A percentile compares a stretch with the other conserved stretches of the same genome.
Conservation (phyloP, 139 green algal genomes). For the Gonium pectorale region DNA sequence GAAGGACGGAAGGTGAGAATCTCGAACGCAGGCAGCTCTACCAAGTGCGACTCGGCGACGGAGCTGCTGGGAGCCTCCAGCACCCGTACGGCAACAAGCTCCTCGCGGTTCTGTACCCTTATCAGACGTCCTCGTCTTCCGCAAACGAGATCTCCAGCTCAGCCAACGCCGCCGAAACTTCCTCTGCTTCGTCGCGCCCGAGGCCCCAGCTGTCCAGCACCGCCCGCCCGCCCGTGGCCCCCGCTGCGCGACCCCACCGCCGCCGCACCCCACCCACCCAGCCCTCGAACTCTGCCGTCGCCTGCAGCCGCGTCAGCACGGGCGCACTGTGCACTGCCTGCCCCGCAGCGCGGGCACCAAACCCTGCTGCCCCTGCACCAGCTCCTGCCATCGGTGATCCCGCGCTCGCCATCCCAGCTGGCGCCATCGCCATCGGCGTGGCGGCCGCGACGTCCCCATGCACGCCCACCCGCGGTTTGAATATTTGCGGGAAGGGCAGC, state of each 20-base stretch:
- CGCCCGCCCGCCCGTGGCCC: neutral
- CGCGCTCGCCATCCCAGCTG: too few species aligned
- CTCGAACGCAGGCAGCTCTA: too few species aligned
- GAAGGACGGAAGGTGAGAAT: too few species aligned
- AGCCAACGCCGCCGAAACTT: neutral
- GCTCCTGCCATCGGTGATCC: too few species aligned
- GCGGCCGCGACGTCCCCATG: neutral
- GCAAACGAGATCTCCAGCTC: neutral
- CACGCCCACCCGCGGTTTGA: neutral
- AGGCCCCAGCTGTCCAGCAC: constrained; percentile 45
- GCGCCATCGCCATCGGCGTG: neutral
- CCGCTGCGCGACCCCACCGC: neutral
- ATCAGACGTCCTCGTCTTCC: constrained; percentile 4
- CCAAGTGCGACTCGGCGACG: too few species aligned
- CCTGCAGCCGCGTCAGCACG: constrained; percentile 47
- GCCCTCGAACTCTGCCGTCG: constrained; percentile 33
- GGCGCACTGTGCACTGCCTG: constrained; percentile 9
- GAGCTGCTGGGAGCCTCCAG: too few species aligned
- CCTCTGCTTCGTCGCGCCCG: neutral
- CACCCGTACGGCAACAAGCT: too few species aligned
- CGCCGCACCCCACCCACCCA: constrained; percentile 3
- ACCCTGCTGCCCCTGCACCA: too few species aligned
- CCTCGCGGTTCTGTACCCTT: too few species aligned
- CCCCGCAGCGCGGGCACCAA: neutral
- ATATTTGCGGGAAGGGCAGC: constrained; percentile 57